Evolutionary conservation across 768 basidiomycete species (phyloP).

Genomic region (Trametes cinnabarina): DNA sequence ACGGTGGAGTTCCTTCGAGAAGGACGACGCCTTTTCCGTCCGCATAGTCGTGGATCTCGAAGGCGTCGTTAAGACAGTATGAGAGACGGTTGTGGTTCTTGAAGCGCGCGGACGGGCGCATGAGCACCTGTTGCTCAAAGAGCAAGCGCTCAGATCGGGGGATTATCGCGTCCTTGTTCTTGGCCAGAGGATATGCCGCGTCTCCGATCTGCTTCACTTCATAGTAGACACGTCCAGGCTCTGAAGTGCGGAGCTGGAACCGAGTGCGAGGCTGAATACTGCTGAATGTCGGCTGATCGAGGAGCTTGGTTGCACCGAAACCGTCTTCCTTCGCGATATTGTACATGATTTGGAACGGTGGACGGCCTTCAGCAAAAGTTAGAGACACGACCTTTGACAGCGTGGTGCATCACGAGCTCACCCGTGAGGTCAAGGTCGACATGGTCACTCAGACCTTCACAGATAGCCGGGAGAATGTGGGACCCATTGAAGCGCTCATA

Average conservation of each 20-base stretch:
- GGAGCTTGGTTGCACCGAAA: conserved; percentile 62
- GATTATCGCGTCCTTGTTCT: conserved; percentile 59
- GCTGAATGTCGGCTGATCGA: conserved; percentile 78
- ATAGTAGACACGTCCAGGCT: conserved; percentile 81
- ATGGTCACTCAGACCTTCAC: conserved; percentile 77
- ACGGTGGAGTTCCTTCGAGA: conserved; percentile 85
- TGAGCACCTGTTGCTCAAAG: conserved; percentile 83
- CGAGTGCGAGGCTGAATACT: conserved; percentile 79
- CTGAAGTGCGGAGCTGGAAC: conserved; percentile 77
- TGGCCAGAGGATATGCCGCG: conserved; percentile 74
- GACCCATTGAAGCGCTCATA: conserved; percentile 70
- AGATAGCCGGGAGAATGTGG: conserved; percentile 72
- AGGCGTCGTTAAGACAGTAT: conserved; percentile 72
- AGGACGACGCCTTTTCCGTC: conserved; percentile 60
- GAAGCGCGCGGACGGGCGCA: conserved; percentile 81
- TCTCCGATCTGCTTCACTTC: conserved; percentile 90
- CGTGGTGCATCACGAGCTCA: conserved; percentile 23
- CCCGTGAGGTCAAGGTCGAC: conserved; percentile 84
- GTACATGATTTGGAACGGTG: conserved; percentile 94
- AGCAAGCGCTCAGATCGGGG: conserved; percentile 67
- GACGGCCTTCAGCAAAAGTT: conserved; percentile 54
- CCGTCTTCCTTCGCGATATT: conserved; percentile 73
- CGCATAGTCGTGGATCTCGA: conserved; percentile 52
- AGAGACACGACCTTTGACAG: background rate
- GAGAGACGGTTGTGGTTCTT: conserved; percentile 60